Conservation (phyloP, 345 rosid species). For the Fremontodendron californicum region DNA sequence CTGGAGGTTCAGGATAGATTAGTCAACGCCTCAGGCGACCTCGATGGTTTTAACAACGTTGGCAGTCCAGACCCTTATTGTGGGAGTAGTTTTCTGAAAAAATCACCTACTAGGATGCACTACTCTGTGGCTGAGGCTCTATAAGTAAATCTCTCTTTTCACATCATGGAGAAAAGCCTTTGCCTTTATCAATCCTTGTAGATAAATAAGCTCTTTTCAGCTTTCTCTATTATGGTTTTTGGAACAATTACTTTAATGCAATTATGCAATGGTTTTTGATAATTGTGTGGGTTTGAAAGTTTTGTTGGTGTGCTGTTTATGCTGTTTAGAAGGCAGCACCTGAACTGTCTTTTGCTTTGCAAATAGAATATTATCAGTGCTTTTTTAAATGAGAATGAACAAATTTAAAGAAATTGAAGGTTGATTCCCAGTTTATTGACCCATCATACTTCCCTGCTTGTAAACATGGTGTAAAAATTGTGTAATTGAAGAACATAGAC, state of each 20-base stretch:
- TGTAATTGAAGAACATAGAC: neutral
- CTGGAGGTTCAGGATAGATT: conserved; percentile 24
- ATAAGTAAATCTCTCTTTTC: conserved; percentile 21
- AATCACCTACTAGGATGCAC: conserved; percentile 38
- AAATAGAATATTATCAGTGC: neutral
- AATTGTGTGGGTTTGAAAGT: neutral
- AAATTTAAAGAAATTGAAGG: neutral
- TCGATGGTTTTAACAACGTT: conserved; percentile 27
- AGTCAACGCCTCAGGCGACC: conserved; percentile 12
- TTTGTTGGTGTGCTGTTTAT: too few relatives aligned
- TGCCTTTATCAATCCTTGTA: conserved; percentile 14
- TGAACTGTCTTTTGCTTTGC: neutral
- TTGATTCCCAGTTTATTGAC: neutral
- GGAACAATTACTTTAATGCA: neutral
- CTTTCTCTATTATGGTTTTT: neutral
- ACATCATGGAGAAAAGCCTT: neutral
- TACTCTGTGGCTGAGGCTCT: conserved; percentile 57
- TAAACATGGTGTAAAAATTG: neutral
- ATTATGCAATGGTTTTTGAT: neutral
- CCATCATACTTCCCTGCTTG: neutral
- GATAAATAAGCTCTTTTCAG: conserved; percentile 30
- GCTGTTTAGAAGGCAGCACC: neutral
- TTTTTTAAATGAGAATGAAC: neutral
- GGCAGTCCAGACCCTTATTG: conserved; percentile 50
- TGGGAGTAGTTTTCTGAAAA: conserved; percentile 58